phyloP scores from a whole-genome alignment of 106 monocot genomes.

The Dactylorhiza incarnata region DNA sequence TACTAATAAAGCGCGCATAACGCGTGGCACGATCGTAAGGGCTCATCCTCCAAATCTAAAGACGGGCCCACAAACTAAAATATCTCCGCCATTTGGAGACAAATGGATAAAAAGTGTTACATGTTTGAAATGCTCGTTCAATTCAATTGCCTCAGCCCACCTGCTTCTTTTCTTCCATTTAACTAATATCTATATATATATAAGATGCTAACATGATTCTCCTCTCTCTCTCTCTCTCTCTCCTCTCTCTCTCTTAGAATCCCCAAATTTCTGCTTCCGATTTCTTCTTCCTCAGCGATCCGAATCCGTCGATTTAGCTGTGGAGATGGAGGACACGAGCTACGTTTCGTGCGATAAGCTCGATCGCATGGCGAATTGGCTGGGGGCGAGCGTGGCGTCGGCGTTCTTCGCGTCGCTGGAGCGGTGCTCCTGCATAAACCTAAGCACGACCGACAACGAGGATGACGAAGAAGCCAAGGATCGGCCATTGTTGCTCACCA shows the following conservation, averaged over 20 bases:
- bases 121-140: too few relatives aligned
- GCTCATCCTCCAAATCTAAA: too few relatives aligned
- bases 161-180: background rate
- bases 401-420: slow-evolving; percentile 43
- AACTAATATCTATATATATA: too few relatives aligned
- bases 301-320: background rate
- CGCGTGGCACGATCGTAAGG: too few relatives aligned
- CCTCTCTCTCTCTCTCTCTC: background rate
- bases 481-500: slow-evolving; percentile 32
- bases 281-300: background rate
- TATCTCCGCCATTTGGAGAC: too few relatives aligned
- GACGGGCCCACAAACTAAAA: too few relatives aligned
- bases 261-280: too few relatives aligned
- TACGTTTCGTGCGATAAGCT: slow-evolving; percentile 26
- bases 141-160: background rate
- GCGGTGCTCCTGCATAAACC: slow-evolving; percentile 32
- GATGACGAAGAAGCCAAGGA: slow-evolving; percentile 25
- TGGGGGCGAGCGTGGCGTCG: slow-evolving; percentile 33
- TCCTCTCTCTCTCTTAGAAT: background rate
- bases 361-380: slow-evolving; percentile 31
- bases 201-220: too few relatives aligned
- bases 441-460: slow-evolving; percentile 40
- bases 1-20: too few relatives aligned
- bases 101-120: too few relatives aligned
- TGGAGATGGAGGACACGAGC: slow-evolving; percentile 21